phyloP scores from a whole-genome alignment of 805 yeast genomes.

The Yarrowia divulgata region DNA sequence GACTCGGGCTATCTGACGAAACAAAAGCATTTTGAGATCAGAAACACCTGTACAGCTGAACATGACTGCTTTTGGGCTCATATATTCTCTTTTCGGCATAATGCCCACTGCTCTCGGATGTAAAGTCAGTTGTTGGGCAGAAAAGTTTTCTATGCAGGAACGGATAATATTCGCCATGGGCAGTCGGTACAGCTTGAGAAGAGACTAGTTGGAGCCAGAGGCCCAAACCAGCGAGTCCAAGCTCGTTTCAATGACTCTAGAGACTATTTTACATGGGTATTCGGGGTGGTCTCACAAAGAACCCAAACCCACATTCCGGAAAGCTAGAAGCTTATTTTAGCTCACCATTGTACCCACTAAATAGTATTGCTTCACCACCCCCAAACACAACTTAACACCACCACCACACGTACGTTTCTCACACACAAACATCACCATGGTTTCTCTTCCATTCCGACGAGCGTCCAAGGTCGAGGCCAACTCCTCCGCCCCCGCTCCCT shows the following conservation, averaged over 20 bases:
- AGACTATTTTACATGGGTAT: background rate
- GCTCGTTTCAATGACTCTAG: background rate
- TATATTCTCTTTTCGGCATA: background rate
- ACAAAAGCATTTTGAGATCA: background rate
- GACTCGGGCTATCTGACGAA: background rate
- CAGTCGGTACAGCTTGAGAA: background rate
- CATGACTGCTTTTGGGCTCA: background rate
- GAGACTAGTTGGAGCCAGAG: background rate
- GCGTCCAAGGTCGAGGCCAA: constrained; percentile 34
- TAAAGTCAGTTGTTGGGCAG: background rate
- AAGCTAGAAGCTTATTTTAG: constrained; percentile 3
- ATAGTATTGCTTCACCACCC: constrained; percentile 11
- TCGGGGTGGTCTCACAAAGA: background rate
- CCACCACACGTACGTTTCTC: background rate
- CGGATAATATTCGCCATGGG: background rate
- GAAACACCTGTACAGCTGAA: background rate
- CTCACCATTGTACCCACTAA: constrained; percentile 16
- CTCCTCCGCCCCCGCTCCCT: constrained; percentile 37
- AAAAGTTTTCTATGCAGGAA: constrained; percentile 33
- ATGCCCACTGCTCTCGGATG: no score
- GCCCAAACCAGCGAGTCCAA: background rate
- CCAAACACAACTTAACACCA: constrained; percentile 9
- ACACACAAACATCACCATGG: constrained; percentile 17
- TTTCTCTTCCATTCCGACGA: constrained; percentile 29
- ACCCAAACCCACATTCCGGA: constrained; percentile 28